phyloP scores from a whole-genome alignment of 441 rosid species.

The Populus trichocarpa region DNA sequence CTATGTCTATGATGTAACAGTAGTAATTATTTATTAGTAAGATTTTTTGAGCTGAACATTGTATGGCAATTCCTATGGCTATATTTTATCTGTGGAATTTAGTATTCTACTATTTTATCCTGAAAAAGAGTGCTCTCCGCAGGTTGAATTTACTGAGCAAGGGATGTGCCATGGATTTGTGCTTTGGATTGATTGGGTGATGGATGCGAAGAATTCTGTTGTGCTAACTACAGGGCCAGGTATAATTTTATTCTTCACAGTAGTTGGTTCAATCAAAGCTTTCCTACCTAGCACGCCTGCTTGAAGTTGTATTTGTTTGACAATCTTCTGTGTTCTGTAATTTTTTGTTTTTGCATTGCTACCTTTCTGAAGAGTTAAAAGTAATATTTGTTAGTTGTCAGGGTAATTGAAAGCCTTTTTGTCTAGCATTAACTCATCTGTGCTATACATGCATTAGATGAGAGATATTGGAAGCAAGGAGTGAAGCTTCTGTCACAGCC shows the following conservation, averaged over 20 bases:
- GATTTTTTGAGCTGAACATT: background rate
- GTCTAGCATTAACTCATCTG: background rate
- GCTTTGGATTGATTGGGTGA: constrained; percentile 92
- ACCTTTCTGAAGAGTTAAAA: background rate
- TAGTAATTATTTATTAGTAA: background rate
- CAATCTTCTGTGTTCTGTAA: background rate
- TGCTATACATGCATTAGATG: constrained; percentile 31
- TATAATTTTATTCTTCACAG: constrained; percentile 19
- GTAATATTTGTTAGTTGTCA: background rate
- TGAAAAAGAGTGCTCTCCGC: constrained; percentile 1
- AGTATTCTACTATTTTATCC: background rate
- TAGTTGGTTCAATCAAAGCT: background rate
- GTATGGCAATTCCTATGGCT: background rate
- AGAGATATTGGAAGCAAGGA: constrained; percentile 89
- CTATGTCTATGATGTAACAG: background rate
- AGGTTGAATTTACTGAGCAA: constrained; percentile 60
- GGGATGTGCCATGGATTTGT: constrained; percentile 89
- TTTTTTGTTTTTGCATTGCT: background rate
- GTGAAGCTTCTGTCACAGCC: constrained; percentile 78
- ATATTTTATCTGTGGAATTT: background rate
- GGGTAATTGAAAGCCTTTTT: background rate
- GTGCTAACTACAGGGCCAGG: constrained; percentile 80
- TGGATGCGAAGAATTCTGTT: constrained; percentile 56
- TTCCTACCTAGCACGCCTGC: background rate
- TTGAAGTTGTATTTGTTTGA: background rate